Conservation (phyloP, 352 stramenopile genomes). For the Phytophthora fragariaefolia region DNA sequence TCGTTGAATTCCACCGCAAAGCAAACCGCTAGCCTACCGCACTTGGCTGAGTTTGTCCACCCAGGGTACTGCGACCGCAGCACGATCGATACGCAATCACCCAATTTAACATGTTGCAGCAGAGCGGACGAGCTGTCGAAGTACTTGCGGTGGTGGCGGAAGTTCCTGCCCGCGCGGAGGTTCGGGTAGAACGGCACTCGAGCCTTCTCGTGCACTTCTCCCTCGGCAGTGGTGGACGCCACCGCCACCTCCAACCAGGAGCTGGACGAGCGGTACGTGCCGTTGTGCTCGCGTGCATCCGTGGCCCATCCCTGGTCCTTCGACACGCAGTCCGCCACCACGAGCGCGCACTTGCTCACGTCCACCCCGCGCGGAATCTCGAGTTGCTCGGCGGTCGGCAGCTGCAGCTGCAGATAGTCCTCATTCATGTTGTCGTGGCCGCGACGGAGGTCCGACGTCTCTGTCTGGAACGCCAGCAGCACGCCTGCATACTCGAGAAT, state of each 20-base stretch:
- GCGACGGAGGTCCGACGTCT: constrained; percentile 37
- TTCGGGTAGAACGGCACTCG: constrained; percentile 53
- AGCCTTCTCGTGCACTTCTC: constrained; percentile 26
- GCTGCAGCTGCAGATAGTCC: constrained; percentile 54
- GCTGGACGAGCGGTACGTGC: constrained; percentile 60
- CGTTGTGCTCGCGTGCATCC: constrained; percentile 48
- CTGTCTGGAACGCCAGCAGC: constrained; percentile 50
- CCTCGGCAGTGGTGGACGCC: constrained; percentile 29
- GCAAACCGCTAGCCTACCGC: constrained; percentile 49
- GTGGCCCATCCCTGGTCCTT: constrained; percentile 81
- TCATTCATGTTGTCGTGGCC: constrained; percentile 59
- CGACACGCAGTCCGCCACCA: constrained; percentile 65
- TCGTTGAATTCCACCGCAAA: constrained; percentile 62
- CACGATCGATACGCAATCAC: constrained; percentile 57
- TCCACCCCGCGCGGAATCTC: constrained; percentile 50
- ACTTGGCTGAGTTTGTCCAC: constrained; percentile 72
- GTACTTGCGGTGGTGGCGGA: constrained; percentile 66
- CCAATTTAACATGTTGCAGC: constrained; percentile 47
- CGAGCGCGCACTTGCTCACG: constrained; percentile 43
- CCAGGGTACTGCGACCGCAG: constrained; percentile 67
- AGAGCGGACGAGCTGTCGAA: constrained; percentile 44
- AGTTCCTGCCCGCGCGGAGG: constrained; percentile 49
- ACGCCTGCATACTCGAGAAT: constrained; percentile 66
- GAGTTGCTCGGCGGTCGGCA: constrained; percentile 45
- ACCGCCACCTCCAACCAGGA: constrained; percentile 76